phyloP scores from a whole-genome alignment of 108 stramenopile genomes.

The Skeletonema costatum region DNA sequence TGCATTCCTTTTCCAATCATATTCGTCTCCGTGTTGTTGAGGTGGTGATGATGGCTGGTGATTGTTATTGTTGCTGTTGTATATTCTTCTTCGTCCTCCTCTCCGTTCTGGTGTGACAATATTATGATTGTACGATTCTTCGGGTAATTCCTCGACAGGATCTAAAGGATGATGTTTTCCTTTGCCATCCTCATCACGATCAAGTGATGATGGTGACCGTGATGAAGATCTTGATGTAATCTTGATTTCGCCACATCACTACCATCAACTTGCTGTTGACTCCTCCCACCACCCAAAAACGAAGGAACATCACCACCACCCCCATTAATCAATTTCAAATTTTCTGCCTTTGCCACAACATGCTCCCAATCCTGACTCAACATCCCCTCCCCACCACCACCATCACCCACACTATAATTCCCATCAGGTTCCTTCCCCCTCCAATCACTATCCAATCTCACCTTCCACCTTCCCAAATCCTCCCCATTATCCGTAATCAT shows the following conservation, averaged over 20 bases:
- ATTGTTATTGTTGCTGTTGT: not conserved
- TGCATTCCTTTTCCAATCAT: not conserved
- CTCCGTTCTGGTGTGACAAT: not conserved
- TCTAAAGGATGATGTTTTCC: not conserved
- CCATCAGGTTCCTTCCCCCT: conserved; percentile 36
- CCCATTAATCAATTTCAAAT: conserved; percentile 17
- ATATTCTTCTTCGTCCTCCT: not conserved
- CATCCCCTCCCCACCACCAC: not conserved
- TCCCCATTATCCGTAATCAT: conserved; percentile 23
- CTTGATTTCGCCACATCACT: too few relatives aligned
- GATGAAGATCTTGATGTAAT: not conserved
- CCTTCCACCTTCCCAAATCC: conserved; percentile 42
- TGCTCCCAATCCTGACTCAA: not conserved
- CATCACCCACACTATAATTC: not conserved
- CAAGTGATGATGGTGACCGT: not conserved
- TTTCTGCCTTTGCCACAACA: conserved; percentile 45
- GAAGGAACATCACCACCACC: not conserved
- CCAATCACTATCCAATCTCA: conserved; percentile 25
- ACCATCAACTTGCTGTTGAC: too few relatives aligned
- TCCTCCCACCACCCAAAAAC: not conserved
- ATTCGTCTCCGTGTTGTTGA: not conserved
- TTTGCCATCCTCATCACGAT: not conserved
- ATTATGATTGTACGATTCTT: not conserved
- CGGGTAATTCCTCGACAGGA: not conserved
- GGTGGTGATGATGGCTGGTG: not conserved